Base-by-base conservation (phyloP, 495 filamentous ascomycete species). In the Alectoria sarmentosa region DNA sequence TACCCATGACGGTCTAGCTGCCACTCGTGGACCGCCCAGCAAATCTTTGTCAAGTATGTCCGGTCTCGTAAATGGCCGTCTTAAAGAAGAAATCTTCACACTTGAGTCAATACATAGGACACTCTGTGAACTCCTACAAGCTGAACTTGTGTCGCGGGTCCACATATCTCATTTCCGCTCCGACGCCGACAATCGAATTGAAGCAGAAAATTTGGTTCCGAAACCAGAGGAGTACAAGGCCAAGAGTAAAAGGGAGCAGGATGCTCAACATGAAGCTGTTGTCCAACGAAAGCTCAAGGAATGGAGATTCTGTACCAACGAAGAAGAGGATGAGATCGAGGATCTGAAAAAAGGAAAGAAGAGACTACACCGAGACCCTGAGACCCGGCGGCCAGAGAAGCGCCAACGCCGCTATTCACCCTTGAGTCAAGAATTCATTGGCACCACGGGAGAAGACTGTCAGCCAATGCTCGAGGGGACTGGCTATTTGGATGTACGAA, bases 201-300 rank as follows among this genome's bases (percentile, higher is more conserved):
- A 83, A 63, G 78, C 80, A 26, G 76, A 79, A 64, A 78, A 76
- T 41, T 65, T 66, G 1, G 72, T 82, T 46, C 74, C 73, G 21
- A 70, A 73, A 13, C 73, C 79, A 60, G 78, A 81, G 57, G 66
- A 70, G 6, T 71, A 83, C 68, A 83, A 81, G 65, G 79, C 80
- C 23, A 89, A 87, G 69, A 84, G 83, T 54, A 83, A 79, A 55
- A 76, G 77, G 36, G 84, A 85, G 60, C 76, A 79, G 19, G 76
- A 83, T 41, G 75, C 74, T 21, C 77, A 80, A 69, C 77, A 86
- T 11, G 80, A 84, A 58, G 78, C 83, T 46, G 80, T 77, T 21
- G 73, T 90, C 19, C 70, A 76, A 38, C 75, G 81, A 39, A 75
- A 82, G 58, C 74, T 80, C 15, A 71, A 73, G 37, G 75, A 81